Evolutionary conservation across 495 filamentous ascomycete genomes (phyloP).

Genomic region (Aspergillus mulundensis): DNA sequence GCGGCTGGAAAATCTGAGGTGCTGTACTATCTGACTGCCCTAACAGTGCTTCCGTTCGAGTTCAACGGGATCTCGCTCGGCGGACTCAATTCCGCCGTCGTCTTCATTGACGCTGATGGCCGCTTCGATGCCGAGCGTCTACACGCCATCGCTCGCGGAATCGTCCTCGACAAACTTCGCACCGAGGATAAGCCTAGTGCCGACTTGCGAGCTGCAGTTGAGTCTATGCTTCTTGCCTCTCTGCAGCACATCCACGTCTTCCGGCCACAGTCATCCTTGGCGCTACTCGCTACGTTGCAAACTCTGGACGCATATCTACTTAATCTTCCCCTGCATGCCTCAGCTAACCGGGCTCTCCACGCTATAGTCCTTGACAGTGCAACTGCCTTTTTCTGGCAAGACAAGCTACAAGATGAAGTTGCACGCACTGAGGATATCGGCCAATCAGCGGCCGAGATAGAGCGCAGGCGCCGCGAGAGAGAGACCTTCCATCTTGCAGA

Average conservation of each 20-base stretch:
- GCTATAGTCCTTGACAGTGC: constrained; percentile 51
- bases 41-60: constrained; percentile 52
- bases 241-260: constrained; percentile 52
- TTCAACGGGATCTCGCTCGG: constrained; percentile 26
- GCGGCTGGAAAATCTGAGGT: constrained; percentile 62
- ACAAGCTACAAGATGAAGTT: constrained; percentile 47
- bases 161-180: constrained; percentile 17
- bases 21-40: constrained; percentile 62
- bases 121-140: constrained; percentile 62
- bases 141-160: constrained; percentile 29
- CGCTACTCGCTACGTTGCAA: constrained; percentile 49
- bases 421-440: constrained; percentile 39
- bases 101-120: constrained; percentile 66
- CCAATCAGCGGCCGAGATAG: constrained; percentile 27
- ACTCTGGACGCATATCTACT: constrained; percentile 50
- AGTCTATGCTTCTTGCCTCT: constrained; percentile 30
- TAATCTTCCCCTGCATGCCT: constrained; percentile 43
- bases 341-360: constrained; percentile 41
- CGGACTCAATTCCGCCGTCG: constrained; percentile 57
- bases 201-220: constrained; percentile 16
- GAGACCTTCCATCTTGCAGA: constrained; percentile 32
- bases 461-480: constrained; percentile 25
- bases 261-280: constrained; percentile 49
- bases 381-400: constrained; percentile 57
- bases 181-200: background rate